Evolutionary conservation across 2,329 filamentous ascomycete genomes (phyloP).

Genomic region (Hymenoscyphus occultus): DNA sequence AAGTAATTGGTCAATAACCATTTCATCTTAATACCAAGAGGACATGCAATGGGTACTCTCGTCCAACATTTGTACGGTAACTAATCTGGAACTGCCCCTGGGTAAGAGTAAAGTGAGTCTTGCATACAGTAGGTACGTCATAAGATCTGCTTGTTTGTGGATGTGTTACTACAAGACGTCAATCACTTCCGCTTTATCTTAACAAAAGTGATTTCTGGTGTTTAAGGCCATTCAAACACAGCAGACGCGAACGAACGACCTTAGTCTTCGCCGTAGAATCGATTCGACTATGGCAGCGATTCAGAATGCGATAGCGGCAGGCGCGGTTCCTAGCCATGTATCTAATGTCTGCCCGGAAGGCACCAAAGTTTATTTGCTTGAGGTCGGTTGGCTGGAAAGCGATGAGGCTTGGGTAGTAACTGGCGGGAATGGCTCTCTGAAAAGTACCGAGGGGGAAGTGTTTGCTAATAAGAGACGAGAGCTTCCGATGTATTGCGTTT

Average conservation of each 20-base stretch:
- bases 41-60: neutral
- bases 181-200: too few species aligned
- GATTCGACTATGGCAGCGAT: conserved; percentile 25
- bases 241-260: too few species aligned
- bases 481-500: conserved; percentile 28
- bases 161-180: too few species aligned
- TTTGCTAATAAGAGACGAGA: conserved; percentile 31
- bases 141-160: too few species aligned
- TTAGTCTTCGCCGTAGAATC: neutral
- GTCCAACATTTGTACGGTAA: too few species aligned
- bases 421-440: conserved; percentile 29
- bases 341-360: conserved; percentile 41
- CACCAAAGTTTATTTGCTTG: conserved; percentile 47
- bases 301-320: conserved; percentile 26
- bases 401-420: conserved; percentile 44
- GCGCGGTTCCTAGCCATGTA: conserved; percentile 27
- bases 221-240: too few species aligned
- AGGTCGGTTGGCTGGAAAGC: conserved; percentile 44
- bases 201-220: too few species aligned
- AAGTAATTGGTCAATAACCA: neutral
- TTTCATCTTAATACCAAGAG: neutral
- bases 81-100: too few species aligned
- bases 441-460: conserved; percentile 20
- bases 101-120: too few species aligned
- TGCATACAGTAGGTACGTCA: too few species aligned